A percentile compares a stretch with the other conserved stretches of the same genome.
Conservation (phyloP, 73 alveolate species). For the Symbiodinium natans region DNA sequence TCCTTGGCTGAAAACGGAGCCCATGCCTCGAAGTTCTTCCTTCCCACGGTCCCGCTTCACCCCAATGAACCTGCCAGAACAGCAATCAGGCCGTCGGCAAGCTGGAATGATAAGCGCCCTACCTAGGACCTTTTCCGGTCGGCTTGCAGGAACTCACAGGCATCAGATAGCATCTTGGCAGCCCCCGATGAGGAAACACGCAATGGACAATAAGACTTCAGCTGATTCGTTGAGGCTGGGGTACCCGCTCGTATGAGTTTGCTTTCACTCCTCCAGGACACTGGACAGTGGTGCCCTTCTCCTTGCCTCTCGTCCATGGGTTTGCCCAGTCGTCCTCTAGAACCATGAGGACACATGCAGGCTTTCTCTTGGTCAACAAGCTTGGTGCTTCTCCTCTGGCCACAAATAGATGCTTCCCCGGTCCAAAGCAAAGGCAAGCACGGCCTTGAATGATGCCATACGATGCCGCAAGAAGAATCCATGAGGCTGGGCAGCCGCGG, state of each 20-base stretch:
- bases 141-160: slow-evolving; percentile 74
- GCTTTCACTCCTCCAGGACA: slow-evolving; percentile 30
- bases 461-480: neutral
- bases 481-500: neutral
- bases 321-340: slow-evolving; percentile 30
- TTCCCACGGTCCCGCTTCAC: slow-evolving; percentile 33
- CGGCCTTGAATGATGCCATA: neutral
- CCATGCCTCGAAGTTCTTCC: neutral
- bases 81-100: neutral
- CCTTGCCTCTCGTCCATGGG: slow-evolving; percentile 53
- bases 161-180: slow-evolving; percentile 34
- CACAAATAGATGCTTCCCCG: slow-evolving; percentile 34
- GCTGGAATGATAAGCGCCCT: neutral
- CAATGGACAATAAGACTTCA: no score
- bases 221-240: no score
- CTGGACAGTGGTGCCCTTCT: neutral
- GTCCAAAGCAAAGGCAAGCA: slow-evolving; percentile 58
- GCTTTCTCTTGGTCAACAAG: no score
- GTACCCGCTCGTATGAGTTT: neutral
- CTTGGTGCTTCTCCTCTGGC: slow-evolving; percentile 46
- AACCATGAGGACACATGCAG: neutral
- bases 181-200: neutral
- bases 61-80: slow-evolving; percentile 26
- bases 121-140: slow-evolving; percentile 53
- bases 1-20: no score